Conservation (phyloP, 1,139 yeast species). For the Ogataea hybrid region DNA sequence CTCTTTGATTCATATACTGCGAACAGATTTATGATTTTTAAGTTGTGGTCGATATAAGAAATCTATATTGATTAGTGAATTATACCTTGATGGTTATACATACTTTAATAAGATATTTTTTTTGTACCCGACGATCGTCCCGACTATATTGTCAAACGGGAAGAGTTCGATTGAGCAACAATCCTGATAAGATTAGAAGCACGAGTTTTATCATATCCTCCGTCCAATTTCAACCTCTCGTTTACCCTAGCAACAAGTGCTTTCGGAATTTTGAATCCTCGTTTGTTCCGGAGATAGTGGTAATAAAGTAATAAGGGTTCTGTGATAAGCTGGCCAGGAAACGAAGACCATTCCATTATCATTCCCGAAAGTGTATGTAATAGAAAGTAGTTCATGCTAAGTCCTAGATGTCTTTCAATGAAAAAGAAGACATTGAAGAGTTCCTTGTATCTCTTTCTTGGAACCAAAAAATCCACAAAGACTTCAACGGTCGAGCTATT, state of each 20-base stretch:
- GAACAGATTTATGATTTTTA: not conserved
- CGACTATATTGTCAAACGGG: not conserved
- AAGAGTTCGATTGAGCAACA: not conserved
- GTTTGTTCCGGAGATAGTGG: not conserved
- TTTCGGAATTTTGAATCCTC: not conserved
- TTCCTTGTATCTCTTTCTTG: not conserved
- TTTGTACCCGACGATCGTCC: not conserved
- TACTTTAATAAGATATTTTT: not conserved
- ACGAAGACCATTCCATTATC: constrained; percentile 6
- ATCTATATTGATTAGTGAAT: not conserved
- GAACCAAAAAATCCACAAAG: constrained; percentile 2
- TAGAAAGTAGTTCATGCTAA: not conserved
- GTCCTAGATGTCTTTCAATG: not conserved
- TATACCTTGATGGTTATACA: constrained; percentile 12
- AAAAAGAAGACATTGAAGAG: constrained; percentile 1
- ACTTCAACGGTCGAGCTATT: not conserved
- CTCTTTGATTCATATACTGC: not conserved
- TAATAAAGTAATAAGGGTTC: not conserved
- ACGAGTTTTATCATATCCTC: not conserved
- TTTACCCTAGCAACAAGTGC: not conserved
- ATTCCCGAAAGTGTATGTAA: constrained; percentile 2
- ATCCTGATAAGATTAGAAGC: not conserved
- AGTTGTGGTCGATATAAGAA: not conserved
- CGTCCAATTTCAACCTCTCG: not conserved
- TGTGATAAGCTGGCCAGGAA: not conserved